phyloP scores from a whole-genome alignment of 805 yeast genomes.

The Metschnikowia vanudenii region DNA sequence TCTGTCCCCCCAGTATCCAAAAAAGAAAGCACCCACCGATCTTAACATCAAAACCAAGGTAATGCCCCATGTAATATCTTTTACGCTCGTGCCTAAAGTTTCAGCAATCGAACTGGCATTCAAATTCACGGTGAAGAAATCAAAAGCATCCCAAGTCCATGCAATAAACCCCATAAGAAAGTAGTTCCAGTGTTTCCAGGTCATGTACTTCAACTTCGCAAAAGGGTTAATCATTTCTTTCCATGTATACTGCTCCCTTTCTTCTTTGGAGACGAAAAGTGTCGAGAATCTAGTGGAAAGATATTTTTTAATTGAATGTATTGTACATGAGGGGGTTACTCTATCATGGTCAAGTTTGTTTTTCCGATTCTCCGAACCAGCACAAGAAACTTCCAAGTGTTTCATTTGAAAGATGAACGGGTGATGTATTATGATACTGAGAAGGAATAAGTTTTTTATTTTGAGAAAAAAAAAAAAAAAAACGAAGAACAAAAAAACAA shows the following conservation, averaged over 20 bases:
- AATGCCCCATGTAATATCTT: constrained; percentile 66
- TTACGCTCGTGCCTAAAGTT: constrained; percentile 44
- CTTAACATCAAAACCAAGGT: constrained; percentile 67
- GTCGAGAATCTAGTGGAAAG: constrained; percentile 48
- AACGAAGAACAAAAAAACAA: too few species aligned
- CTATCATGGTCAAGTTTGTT: constrained; percentile 11
- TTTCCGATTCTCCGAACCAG: neutral
- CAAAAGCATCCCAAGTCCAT: constrained; percentile 69
- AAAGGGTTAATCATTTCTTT: constrained; percentile 58
- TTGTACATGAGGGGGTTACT: constrained; percentile 30
- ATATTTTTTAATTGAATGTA: constrained; percentile 34
- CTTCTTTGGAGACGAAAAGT: constrained; percentile 47
- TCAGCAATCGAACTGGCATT: constrained; percentile 49
- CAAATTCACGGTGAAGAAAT: constrained; percentile 57
- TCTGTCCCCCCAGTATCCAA: constrained; percentile 59
- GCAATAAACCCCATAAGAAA: constrained; percentile 52
- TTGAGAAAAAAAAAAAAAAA: too few species aligned
- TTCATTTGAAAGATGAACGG: too few species aligned
- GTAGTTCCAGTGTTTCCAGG: constrained; percentile 47
- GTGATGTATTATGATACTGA: too few species aligned
- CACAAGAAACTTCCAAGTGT: too few species aligned
- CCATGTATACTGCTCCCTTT: constrained; percentile 34
- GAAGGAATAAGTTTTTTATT: too few species aligned
- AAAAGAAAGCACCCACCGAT: constrained; percentile 62
- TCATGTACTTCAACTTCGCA: constrained; percentile 15